Evolutionary conservation across 192 early-diverging fungal species (phyloP).

Genomic region (Gaertneriomyces semiglobifer): DNA sequence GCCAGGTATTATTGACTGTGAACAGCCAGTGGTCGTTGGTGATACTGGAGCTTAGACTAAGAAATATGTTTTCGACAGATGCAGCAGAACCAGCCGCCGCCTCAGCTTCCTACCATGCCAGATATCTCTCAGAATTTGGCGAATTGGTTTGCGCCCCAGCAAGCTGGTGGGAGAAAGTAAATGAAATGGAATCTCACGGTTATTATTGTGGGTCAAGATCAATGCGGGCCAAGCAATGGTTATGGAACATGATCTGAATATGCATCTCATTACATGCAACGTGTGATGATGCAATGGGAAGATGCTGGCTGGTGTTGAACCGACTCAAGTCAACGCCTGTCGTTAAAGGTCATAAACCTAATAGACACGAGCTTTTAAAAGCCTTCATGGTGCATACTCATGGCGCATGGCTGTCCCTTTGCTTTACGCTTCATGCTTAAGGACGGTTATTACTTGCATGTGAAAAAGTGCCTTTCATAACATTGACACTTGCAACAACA

Average conservation of each 20-base stretch:
- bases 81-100: slow-evolving; percentile 30
- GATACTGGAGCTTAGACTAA: no score
- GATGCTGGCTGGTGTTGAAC: no score
- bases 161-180: not conserved
- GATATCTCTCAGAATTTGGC: slow-evolving; percentile 40
- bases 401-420: not conserved
- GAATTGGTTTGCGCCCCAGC: slow-evolving; percentile 42
- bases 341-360: no score
- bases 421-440: not conserved
- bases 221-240: no score
- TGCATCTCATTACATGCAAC: no score
- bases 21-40: no score
- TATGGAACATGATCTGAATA: no score
- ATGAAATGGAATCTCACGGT: no score
- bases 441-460: not conserved
- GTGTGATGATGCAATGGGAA: no score
- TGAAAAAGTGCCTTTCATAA: not conserved
- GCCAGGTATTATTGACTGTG: slow-evolving; percentile 23
- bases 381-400: not conserved
- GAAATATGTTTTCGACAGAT: slow-evolving; percentile 24
- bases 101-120: slow-evolving; percentile 37
- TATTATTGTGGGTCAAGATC: no score
- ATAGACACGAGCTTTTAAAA: not conserved
- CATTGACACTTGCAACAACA: no score
- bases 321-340: no score